phyloP scores from a whole-genome alignment of 116 monocot species.

The Dioscorea cayenensis region DNA sequence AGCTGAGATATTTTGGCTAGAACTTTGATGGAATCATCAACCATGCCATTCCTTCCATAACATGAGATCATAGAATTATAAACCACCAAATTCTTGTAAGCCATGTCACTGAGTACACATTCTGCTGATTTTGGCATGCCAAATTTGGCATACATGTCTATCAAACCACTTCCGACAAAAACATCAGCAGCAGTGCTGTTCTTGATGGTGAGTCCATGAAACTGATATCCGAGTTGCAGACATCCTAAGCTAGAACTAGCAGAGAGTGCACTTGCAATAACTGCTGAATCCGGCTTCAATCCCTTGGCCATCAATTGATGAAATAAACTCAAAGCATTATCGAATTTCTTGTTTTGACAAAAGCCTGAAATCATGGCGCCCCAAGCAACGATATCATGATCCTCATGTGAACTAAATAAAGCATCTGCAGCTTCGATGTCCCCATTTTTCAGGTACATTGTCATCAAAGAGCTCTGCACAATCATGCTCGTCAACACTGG shows the following conservation, averaged over 20 bases:
- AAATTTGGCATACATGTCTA: conserved; percentile 45
- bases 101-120: conserved; percentile 11
- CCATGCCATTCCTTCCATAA: conserved; percentile 19
- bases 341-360: conserved; percentile 15
- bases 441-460: conserved; percentile 23
- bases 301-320: conserved; percentile 20
- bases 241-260: conserved; percentile 16
- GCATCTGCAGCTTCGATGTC: not conserved
- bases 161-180: conserved; percentile 31
- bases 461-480: conserved; percentile 14
- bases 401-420: conserved; percentile 9
- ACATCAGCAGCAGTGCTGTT: conserved; percentile 14
- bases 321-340: conserved; percentile 14
- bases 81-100: conserved; percentile 33
- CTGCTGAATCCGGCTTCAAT: conserved; percentile 21
- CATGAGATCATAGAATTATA: conserved; percentile 47
- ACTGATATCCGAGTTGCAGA: conserved; percentile 18
- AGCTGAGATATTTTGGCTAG: conserved; percentile 18
- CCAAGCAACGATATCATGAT: conserved; percentile 17
- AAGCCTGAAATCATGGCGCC: conserved; percentile 28
- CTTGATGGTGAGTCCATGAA: conserved; percentile 41
- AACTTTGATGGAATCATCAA: conserved; percentile 11
- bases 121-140: conserved; percentile 15
- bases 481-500: conserved; percentile 2
- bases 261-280: conserved; percentile 20